These are phyloP conservation scores for Pichia sp. DNA, from an alignment of 1,139 yeast genomes.

Conservation along the genomic window DNA sequence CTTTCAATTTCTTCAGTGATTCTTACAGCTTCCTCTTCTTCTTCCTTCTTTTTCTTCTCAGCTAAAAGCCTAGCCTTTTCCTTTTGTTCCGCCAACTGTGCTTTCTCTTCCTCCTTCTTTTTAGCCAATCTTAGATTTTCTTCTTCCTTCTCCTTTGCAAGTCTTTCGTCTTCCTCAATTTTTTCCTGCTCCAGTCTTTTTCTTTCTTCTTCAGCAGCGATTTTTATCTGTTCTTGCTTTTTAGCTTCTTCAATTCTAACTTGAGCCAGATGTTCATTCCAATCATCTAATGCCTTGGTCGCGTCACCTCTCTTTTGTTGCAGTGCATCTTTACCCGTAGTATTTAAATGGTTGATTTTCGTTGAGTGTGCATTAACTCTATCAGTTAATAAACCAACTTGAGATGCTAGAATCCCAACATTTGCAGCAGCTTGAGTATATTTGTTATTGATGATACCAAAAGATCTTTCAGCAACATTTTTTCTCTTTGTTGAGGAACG, in stretches of 20 bases:
- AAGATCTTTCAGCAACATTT: slow-evolving; percentile 38
- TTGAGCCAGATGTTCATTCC: slow-evolving; percentile 40
- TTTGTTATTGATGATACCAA: slow-evolving; percentile 32
- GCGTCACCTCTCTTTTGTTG: slow-evolving; percentile 39
- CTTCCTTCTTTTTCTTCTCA: slow-evolving; percentile 14
- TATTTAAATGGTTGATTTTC: slow-evolving; percentile 35
- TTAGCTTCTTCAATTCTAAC: slow-evolving; percentile 41
- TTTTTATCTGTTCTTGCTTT: slow-evolving; percentile 42
- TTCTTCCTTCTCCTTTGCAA: slow-evolving; percentile 17
- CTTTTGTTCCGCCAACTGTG: slow-evolving; percentile 24
- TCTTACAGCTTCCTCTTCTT: slow-evolving; percentile 7
- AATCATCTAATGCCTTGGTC: slow-evolving; percentile 34
- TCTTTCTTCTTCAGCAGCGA: slow-evolving; percentile 41
- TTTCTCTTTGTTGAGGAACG: slow-evolving; percentile 35
- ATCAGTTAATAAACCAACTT: slow-evolving; percentile 40
- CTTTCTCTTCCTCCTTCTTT: slow-evolving; percentile 37
- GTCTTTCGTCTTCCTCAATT: slow-evolving; percentile 30
- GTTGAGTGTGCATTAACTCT: slow-evolving; percentile 42
- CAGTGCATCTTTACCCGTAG: slow-evolving; percentile 37
- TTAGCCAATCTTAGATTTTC: slow-evolving; percentile 29
- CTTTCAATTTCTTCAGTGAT: slow-evolving; percentile 11
- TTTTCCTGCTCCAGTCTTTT: slow-evolving; percentile 36
- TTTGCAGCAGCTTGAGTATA: slow-evolving; percentile 36
- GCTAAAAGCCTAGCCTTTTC: slow-evolving; percentile 12
- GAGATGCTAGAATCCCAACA: slow-evolving; percentile 37